phyloP scores from a whole-genome alignment of 331 rosid genomes.

The Telfairia occidentalis region DNA sequence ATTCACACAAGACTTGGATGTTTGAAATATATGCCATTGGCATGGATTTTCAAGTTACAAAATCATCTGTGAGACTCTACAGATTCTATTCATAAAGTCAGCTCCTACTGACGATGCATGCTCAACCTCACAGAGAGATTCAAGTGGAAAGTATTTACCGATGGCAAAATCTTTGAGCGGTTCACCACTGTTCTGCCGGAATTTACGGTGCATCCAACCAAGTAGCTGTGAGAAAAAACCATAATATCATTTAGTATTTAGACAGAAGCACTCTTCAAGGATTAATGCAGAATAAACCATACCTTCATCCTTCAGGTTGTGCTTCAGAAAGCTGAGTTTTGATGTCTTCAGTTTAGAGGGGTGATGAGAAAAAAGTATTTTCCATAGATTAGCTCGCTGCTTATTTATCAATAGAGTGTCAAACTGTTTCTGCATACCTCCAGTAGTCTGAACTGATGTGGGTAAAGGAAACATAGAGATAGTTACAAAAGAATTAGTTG shows the following conservation, averaged over 20 bases:
- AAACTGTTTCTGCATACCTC: slow-evolving; percentile 23
- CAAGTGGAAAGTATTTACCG: slow-evolving; percentile 41
- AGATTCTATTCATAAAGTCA: neutral
- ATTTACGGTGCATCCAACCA: slow-evolving; percentile 95
- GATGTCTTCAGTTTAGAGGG: slow-evolving; percentile 30
- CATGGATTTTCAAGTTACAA: neutral
- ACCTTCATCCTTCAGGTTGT: slow-evolving; percentile 66
- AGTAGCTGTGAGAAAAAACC: slow-evolving; percentile 51
- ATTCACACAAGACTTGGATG: neutral
- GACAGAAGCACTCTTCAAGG: slow-evolving; percentile 5
- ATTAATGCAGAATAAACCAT: slow-evolving; percentile 17
- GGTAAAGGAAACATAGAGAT: slow-evolving; percentile 52
- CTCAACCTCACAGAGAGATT: neutral
- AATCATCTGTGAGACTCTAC: neutral
- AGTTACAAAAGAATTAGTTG: slow-evolving; percentile 44
- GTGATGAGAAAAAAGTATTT: slow-evolving; percentile 16
- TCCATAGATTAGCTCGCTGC: slow-evolving; percentile 18
- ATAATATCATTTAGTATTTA: slow-evolving; percentile 12
- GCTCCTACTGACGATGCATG: neutral
- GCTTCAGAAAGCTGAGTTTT: slow-evolving; percentile 26
- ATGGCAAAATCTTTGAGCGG: slow-evolving; percentile 54
- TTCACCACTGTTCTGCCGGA: slow-evolving; percentile 71
- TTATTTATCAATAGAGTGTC: slow-evolving; percentile 29
- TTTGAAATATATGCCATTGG: neutral
- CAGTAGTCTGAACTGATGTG: slow-evolving; percentile 20